Conservation (phyloP, 257 asterid genomes). For the Cinchona pubescens region DNA sequence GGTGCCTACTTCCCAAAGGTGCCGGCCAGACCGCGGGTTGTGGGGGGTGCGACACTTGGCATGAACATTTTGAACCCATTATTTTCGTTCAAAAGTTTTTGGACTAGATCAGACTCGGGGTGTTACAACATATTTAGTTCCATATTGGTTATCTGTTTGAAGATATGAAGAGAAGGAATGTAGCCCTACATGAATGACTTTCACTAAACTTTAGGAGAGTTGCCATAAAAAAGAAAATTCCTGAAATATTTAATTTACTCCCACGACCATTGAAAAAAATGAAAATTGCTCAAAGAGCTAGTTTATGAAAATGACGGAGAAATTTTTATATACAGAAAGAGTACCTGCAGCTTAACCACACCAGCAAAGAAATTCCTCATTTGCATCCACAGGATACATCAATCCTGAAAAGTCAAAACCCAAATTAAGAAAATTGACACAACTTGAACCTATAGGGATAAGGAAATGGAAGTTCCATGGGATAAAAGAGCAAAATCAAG, state of each 20-base stretch:
- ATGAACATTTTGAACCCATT: no score
- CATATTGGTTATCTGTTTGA: neutral
- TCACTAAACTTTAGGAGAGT: neutral
- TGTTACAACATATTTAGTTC: no score
- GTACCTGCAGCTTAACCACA: slow-evolving; percentile 79
- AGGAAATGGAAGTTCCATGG: neutral
- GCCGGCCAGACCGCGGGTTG: no score
- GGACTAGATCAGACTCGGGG: no score
- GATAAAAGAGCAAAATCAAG: slow-evolving; percentile 12
- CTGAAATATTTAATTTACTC: neutral
- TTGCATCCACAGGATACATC: slow-evolving; percentile 73
- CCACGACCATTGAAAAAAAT: neutral
- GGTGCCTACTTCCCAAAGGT: no score
- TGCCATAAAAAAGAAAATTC: neutral
- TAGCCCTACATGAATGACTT: no score
- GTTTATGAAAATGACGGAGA: neutral
- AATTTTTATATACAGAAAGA: neutral
- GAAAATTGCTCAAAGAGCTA: neutral
- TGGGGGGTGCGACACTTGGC: no score
- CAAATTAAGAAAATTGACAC: neutral
- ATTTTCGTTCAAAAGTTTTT: no score
- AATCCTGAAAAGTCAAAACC: slow-evolving; percentile 28
- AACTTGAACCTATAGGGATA: neutral
- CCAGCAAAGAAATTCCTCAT: slow-evolving; percentile 58
- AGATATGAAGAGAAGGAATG: neutral